A percentile compares a stretch with the other conserved stretches of the same genome.
phyloP scores from a whole-genome alignment of 441 rosid species.

The Manihot esculenta region DNA sequence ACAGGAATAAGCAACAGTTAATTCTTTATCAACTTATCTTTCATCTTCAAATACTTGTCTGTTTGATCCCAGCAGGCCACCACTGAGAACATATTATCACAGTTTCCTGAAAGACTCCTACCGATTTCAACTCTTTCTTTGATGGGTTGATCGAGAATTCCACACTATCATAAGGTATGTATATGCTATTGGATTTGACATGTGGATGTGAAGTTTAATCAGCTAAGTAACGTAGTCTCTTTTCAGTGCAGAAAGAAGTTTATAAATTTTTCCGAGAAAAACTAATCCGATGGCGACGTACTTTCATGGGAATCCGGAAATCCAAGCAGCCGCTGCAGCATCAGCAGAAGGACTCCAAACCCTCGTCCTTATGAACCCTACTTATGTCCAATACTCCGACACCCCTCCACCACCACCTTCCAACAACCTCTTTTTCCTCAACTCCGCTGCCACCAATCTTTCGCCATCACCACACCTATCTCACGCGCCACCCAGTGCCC shows the following conservation, averaged over 20 bases:
- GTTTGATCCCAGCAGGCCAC: conserved; percentile 10
- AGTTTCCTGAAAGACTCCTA: conserved; percentile 6
- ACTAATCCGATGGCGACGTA: conserved; percentile 68
- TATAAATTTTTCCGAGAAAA: conserved; percentile 18
- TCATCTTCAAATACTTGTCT: too few relatives aligned
- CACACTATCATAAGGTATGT: background rate
- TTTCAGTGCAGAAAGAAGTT: conserved; percentile 33
- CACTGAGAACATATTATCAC: conserved; percentile 14
- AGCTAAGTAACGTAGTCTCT: conserved; percentile 21
- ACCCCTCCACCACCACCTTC: conserved; percentile 34
- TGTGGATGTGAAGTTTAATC: conserved; percentile 27
- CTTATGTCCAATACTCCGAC: conserved; percentile 75
- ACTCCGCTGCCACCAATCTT: conserved; percentile 40
- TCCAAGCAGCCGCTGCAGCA: conserved; percentile 33
- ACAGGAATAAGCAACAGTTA: background rate
- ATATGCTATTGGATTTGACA: conserved; percentile 13
- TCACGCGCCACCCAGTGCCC: conserved; percentile 57
- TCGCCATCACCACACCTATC: conserved; percentile 31
- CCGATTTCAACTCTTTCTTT: conserved; percentile 3
- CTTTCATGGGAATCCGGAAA: conserved; percentile 78
- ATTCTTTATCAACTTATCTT: too few relatives aligned
- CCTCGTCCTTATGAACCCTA: conserved; percentile 91
- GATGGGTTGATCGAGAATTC: conserved; percentile 31
- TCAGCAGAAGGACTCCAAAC: conserved; percentile 73
- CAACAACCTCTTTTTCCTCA: conserved; percentile 63